Conservation (phyloP, 2,329 filamentous ascomycete genomes). For the Fusarium camptoceras region DNA sequence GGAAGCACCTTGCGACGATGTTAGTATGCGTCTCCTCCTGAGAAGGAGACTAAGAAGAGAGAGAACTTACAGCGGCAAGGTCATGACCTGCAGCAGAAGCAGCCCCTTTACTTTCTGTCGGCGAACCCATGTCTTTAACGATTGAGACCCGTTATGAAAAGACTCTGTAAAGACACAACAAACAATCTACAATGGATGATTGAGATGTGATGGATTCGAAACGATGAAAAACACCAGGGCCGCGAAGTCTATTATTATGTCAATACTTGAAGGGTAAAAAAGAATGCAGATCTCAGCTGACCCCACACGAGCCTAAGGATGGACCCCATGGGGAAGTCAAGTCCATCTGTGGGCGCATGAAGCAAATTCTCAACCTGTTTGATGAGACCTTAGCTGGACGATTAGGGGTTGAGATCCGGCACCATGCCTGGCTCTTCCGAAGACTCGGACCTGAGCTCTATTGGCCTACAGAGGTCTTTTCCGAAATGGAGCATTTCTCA, state of each 20-base stretch:
- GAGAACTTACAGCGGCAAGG: slow-evolving; percentile 28
- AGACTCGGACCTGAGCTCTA: background rate
- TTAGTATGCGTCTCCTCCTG: background rate
- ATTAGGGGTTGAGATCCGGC: background rate
- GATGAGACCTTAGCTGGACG: slow-evolving; percentile 4
- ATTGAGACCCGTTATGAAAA: background rate
- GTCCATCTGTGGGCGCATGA: background rate
- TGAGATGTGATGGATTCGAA: background rate
- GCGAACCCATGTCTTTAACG: background rate
- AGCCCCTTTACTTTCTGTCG: slow-evolving; percentile 22
- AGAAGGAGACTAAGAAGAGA: accelerated
- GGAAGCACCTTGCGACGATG: slow-evolving; percentile 51
- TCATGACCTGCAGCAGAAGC: slow-evolving; percentile 29
- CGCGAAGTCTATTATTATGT: background rate
- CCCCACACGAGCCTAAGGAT: background rate
- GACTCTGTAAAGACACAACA: background rate
- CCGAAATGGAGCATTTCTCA: background rate
- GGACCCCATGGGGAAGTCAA: slow-evolving; percentile 24
- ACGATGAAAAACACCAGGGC: background rate
- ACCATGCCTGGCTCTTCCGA: background rate
- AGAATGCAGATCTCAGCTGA: background rate
- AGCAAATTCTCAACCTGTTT: background rate
- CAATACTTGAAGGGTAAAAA: background rate
- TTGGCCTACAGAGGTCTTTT: accelerated
- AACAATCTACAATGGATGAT: background rate